Conservation (phyloP, 1,284 basidiomycete species). For the Ustilago shanxiensis region DNA sequence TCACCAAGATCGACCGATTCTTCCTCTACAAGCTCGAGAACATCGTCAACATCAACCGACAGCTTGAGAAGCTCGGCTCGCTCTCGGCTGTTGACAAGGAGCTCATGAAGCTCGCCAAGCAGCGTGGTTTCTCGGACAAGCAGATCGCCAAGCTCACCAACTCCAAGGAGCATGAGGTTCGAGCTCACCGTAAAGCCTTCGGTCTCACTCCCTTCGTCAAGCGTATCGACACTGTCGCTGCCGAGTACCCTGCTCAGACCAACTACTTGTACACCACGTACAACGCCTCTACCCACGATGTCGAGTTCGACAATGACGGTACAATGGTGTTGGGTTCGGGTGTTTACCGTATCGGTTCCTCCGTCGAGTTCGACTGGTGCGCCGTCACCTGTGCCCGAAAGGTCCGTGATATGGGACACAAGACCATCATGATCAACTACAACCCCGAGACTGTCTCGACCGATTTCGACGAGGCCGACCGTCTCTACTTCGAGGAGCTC, state of each 20-base stretch:
- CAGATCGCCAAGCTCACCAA: conserved; percentile 85
- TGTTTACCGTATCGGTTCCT: conserved; percentile 97
- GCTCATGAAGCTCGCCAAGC: conserved; percentile 67
- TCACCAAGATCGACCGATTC: conserved; percentile 98
- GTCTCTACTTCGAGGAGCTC: conserved; percentile 98
- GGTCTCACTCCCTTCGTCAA: conserved; percentile 97
- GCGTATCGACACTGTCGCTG: conserved; percentile 98
- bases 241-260: conserved; percentile 98
- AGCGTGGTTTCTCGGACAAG: conserved; percentile 83
- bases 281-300: conserved; percentile 95
- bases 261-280: conserved; percentile 99
- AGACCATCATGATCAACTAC: conserved; percentile 99
- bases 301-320: conserved; percentile 94
- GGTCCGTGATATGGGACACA: conserved; percentile 89
- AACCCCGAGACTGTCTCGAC: conserved; percentile 99
- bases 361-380: conserved; percentile 99
- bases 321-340: conserved; percentile 99
- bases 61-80: conserved; percentile 71
- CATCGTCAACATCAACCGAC: conserved; percentile 76
- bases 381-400: conserved; percentile 96
- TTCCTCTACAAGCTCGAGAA: conserved; percentile 99
- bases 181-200: conserved; percentile 85
- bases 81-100: conserved; percentile 75
- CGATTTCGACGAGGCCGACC: conserved; percentile 98
- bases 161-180: conserved; percentile 81